Evolutionary conservation across 2,329 filamentous ascomycete genomes (phyloP).

Genomic region (Colletotrichum destructivum): DNA sequence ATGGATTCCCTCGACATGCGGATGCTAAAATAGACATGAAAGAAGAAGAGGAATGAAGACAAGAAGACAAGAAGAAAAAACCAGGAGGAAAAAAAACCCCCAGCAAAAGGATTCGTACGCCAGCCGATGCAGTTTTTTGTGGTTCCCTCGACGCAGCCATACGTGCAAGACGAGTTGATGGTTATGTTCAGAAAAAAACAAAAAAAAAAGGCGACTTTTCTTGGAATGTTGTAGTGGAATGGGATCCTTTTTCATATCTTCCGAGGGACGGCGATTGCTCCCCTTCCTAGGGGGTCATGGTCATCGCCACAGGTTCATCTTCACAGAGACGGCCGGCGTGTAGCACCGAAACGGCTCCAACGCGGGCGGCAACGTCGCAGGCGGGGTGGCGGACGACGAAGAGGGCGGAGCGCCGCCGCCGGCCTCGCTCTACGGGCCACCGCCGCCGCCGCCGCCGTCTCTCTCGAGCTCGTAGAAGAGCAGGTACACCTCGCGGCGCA

Average conservation of each 20-base stretch:
- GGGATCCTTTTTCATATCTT: neutral
- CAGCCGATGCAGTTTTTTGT: constrained; percentile 30
- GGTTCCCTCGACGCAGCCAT: neutral
- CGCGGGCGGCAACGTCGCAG: constrained; percentile 31
- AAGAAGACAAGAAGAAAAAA: too few species aligned
- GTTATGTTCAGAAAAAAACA: constrained; percentile 21
- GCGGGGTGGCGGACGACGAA: neutral
- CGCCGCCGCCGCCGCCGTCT: constrained; percentile 44
- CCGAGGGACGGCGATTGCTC: too few species aligned
- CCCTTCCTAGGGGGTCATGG: too few species aligned
- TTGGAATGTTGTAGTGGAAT: too few species aligned
- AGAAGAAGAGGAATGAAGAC: neutral
- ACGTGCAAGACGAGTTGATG: constrained; percentile 2
- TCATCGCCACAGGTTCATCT: constrained; percentile 30
- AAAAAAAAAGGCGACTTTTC: too few species aligned
- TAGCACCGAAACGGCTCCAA: constrained; percentile 30
- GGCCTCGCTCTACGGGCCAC: constrained; percentile 43
- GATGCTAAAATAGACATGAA: constrained; percentile 7
- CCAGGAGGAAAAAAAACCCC: too few species aligned
- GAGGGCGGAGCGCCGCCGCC: constrained; percentile 22
- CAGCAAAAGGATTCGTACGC: constrained; percentile 11
- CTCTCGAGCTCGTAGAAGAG: constrained; percentile 93
- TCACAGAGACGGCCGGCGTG: constrained; percentile 26
- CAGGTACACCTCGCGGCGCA: constrained; percentile 97
- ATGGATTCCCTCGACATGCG: too few species aligned